A percentile compares a stretch with the other conserved stretches of the same genome.
Conservation (phyloP, 208 protist genomes). For the Acanthamoeba healyi region DNA sequence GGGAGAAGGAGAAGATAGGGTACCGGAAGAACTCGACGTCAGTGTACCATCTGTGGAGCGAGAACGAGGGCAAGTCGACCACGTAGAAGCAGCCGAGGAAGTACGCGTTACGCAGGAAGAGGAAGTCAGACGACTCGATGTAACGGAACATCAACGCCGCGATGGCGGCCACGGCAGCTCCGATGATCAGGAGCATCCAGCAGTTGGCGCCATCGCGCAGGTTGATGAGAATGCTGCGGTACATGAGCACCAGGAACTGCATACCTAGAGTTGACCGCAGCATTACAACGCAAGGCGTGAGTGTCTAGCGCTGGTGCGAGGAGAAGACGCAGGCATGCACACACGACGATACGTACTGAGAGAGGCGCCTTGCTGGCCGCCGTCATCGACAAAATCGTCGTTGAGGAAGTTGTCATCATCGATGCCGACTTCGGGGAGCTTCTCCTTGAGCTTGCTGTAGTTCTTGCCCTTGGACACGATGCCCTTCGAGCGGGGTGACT, state of each 20-base stretch:
- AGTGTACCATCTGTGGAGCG: constrained; percentile 64
- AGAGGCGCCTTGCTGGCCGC: background rate
- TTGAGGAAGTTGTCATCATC: constrained; percentile 44
- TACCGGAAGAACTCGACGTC: constrained; percentile 64
- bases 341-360: too few relatives aligned
- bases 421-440: background rate
- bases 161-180: background rate
- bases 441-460: background rate
- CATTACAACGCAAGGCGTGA: too few relatives aligned
- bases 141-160: constrained; percentile 63
- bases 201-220: constrained; percentile 61
- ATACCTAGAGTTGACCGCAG: background rate
- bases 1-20: background rate
- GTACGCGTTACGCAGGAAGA: constrained; percentile 67
- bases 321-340: background rate
- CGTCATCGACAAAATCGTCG: background rate
- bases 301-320: too few relatives aligned
- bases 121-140: constrained; percentile 4
- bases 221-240: constrained; percentile 67
- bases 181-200: constrained; percentile 70
- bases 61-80: constrained; percentile 70
- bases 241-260: constrained; percentile 71
- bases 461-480: too few relatives aligned
- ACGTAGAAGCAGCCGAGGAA: constrained; percentile 75
- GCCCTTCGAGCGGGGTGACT: background rate